Percentiles rank a stretch among this genome's conserved stretches.
Evolutionary conservation across 1,284 basidiomycete genomes (phyloP).

Genomic region (Pseudozyma hubeiensis): DNA sequence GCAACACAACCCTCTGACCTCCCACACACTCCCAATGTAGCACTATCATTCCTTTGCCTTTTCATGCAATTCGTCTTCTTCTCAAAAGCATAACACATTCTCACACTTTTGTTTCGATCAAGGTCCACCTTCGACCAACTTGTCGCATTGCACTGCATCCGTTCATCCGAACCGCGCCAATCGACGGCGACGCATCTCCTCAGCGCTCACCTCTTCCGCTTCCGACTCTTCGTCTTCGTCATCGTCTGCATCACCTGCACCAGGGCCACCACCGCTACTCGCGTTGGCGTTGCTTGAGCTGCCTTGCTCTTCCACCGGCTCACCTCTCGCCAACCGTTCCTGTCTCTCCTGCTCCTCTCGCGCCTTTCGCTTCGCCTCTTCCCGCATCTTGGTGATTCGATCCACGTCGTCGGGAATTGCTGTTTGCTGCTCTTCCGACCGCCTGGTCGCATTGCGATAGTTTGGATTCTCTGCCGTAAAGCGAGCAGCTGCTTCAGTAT

Average conservation of each 20-base stretch:
- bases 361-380: slow-evolving; percentile 48
- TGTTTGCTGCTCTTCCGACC: slow-evolving; percentile 20
- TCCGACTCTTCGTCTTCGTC: slow-evolving; percentile 55
- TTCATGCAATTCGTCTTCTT: slow-evolving; percentile 10
- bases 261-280: slow-evolving; percentile 10
- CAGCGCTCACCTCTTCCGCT: slow-evolving; percentile 50
- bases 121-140: background rate
- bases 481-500: slow-evolving; percentile 32
- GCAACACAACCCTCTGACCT: background rate
- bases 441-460: background rate
- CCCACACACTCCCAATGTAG: slow-evolving; percentile 16
- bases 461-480: slow-evolving; percentile 24
- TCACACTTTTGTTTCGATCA: background rate
- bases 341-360: slow-evolving; percentile 41
- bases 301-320: slow-evolving; percentile 16
- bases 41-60: slow-evolving; percentile 15
- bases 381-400: slow-evolving; percentile 52
- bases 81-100: slow-evolving; percentile 1
- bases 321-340: slow-evolving; percentile 35
- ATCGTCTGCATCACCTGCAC: slow-evolving; percentile 25
- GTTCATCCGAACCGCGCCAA: slow-evolving; percentile 48
- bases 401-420: slow-evolving; percentile 55
- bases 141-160: background rate
- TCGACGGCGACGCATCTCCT: slow-evolving; percentile 56
- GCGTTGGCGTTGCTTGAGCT: background rate